phyloP scores from a whole-genome alignment of 306 rosid species.

The Albizia julibrissin region DNA sequence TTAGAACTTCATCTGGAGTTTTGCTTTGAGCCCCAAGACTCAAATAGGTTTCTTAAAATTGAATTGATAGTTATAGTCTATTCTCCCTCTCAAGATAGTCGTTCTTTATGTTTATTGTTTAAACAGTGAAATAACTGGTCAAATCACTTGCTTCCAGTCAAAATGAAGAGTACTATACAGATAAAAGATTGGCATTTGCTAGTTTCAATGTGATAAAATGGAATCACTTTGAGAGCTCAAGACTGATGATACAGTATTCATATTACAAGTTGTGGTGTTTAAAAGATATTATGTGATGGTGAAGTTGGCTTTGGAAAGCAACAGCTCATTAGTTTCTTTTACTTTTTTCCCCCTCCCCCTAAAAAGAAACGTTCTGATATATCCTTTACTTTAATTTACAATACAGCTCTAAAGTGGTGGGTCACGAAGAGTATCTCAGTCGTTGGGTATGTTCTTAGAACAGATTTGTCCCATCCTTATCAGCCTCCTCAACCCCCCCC shows the following conservation, averaged over 20 bases:
- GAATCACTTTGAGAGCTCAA: constrained; percentile 9
- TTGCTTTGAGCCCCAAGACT: neutral
- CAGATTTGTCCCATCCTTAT: constrained; percentile 37
- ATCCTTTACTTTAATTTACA: constrained; percentile 48
- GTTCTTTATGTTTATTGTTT: neutral
- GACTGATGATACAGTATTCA: neutral
- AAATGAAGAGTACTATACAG: neutral
- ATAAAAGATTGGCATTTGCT: constrained; percentile 1
- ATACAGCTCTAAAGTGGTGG: constrained; percentile 45
- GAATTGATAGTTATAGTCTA: neutral
- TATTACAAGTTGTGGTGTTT: constrained; percentile 14
- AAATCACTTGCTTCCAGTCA: neutral
- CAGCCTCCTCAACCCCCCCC: neutral
- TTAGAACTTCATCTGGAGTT: neutral
- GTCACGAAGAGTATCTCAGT: constrained; percentile 39
- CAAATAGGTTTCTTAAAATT: neutral
- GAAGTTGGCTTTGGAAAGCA: constrained; percentile 54
- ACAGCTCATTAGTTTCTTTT: constrained; percentile 27
- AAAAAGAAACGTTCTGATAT: constrained; percentile 33
- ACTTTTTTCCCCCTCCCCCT: neutral
- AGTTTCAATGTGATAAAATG: neutral
- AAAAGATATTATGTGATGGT: constrained; percentile 40
- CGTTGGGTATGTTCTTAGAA: constrained; percentile 33
- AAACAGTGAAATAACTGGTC: neutral
- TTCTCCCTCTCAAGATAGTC: neutral